Percentiles rank a stretch among this genome's conserved stretches.
Conservation (phyloP, 1,139 yeast species). For the Scheffersomyces cryptocercus region DNA sequence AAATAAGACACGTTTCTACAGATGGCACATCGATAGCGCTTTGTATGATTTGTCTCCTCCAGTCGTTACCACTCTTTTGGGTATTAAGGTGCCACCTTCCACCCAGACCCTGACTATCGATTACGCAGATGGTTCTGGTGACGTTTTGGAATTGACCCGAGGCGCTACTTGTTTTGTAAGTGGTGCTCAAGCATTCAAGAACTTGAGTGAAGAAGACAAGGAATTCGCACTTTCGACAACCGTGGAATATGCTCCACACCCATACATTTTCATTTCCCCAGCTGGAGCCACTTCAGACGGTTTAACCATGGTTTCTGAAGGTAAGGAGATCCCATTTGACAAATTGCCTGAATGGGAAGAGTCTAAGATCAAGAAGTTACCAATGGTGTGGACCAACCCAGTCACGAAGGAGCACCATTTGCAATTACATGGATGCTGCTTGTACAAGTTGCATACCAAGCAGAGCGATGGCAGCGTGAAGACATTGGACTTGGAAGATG, state of each 20-base stretch:
- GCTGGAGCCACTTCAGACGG: constrained; percentile 85
- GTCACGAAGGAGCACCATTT: constrained; percentile 78
- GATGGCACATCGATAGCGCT: constrained; percentile 95
- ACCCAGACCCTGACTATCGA: constrained; percentile 49
- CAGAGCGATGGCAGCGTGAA: constrained; percentile 51
- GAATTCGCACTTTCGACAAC: constrained; percentile 71
- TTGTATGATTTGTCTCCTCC: constrained; percentile 85
- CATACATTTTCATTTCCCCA: constrained; percentile 79
- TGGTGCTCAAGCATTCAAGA: constrained; percentile 73
- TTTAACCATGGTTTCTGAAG: constrained; percentile 79
- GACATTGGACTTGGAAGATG: constrained; percentile 61
- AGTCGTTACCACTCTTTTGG: constrained; percentile 76
- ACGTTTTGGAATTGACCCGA: constrained; percentile 64
- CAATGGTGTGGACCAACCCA: constrained; percentile 93
- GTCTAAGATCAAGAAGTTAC: constrained; percentile 69
- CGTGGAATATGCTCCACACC: constrained; percentile 89
- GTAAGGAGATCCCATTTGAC: constrained; percentile 64
- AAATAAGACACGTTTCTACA: constrained; percentile 74
- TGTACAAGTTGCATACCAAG: constrained; percentile 61
- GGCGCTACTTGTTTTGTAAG: constrained; percentile 89
- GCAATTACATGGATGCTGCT: constrained; percentile 87
- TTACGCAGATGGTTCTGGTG: constrained; percentile 67
- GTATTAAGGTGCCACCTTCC: constrained; percentile 73
- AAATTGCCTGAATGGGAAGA: constrained; percentile 82
- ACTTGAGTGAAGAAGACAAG: constrained; percentile 67